Conservation (phyloP, 169 alveolate genomes). For the Plasmodium fragile region DNA sequence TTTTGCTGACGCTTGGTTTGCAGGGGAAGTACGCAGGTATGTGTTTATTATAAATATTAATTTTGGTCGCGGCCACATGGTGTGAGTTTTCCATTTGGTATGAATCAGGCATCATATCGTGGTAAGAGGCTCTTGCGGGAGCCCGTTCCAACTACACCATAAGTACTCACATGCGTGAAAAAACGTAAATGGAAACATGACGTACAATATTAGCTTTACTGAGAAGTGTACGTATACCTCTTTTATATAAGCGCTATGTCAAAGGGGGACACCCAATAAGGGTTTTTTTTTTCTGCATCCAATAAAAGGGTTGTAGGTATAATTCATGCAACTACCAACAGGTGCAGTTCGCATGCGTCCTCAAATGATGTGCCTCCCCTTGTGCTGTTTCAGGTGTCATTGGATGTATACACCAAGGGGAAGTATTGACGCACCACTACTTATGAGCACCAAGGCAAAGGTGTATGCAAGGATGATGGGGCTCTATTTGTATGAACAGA, state of each 20-base stretch:
- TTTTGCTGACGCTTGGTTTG: background rate
- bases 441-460: background rate
- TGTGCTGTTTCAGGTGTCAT: background rate
- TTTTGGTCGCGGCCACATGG: background rate
- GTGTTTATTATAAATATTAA: background rate
- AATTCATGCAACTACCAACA: background rate
- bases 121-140: background rate
- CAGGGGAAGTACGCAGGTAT: background rate
- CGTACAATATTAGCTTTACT: background rate
- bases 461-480: background rate
- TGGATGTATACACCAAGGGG: background rate
- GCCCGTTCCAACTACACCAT: background rate
- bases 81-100: background rate
- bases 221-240: background rate
- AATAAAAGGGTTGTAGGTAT: background rate
- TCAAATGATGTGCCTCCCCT: background rate
- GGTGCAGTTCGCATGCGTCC: background rate
- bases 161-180: background rate
- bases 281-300: background rate
- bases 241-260: background rate
- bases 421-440: background rate
- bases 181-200: background rate
- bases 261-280: background rate
- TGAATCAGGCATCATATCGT: background rate
- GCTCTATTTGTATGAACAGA: background rate